Conservation (phyloP, 331 rosid genomes). For the Malus hybrid region DNA sequence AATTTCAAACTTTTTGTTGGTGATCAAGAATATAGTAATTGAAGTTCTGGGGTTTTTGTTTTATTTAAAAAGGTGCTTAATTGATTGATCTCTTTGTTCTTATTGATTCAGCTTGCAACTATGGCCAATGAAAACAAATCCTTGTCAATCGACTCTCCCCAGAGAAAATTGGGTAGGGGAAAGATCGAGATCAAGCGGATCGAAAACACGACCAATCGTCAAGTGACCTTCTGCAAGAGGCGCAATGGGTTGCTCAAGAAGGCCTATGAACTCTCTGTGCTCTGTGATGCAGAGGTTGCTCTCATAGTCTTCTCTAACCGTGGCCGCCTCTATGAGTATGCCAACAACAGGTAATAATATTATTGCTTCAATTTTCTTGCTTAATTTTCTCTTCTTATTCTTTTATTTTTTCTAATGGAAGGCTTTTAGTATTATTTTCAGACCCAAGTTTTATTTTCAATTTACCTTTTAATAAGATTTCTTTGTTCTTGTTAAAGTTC, state of each 20-base stretch:
- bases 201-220: slow-evolving; percentile 97
- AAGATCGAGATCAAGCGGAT: slow-evolving; percentile 97
- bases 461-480: background rate
- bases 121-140: slow-evolving; percentile 55
- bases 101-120: slow-evolving; percentile 30
- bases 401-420: background rate
- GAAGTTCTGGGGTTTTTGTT: background rate
- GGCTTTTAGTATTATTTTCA: background rate
- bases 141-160: slow-evolving; percentile 44
- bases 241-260: slow-evolving; percentile 86
- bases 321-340: slow-evolving; percentile 95
- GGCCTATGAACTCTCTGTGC: slow-evolving; percentile 54
- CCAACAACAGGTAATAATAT: slow-evolving; percentile 71
- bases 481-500: background rate
- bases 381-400: background rate
- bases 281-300: slow-evolving; percentile 72
- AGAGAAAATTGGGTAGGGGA: slow-evolving; percentile 88
- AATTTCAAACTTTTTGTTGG: background rate
- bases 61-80: background rate
- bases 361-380: background rate
- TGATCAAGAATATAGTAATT: background rate
- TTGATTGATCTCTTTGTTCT: slow-evolving; percentile 1
- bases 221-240: slow-evolving; percentile 94
- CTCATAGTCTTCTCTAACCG: slow-evolving; percentile 95
- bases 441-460: background rate